Conservation (phyloP, 1,284 basidiomycete genomes). For the Ustilago xerochloae region DNA sequence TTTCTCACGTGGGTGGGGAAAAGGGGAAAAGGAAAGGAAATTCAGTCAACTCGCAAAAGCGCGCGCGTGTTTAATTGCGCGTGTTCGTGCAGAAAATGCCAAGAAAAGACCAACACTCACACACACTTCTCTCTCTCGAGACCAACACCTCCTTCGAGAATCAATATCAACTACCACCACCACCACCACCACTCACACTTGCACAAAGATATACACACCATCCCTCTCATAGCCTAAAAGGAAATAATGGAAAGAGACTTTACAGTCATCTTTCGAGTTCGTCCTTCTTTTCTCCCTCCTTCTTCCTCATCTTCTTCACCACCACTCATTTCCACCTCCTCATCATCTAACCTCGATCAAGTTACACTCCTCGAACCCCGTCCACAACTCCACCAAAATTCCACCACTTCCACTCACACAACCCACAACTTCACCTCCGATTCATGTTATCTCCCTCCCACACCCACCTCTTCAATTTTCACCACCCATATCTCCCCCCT, state of each 20-base stretch:
- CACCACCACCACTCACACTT: neutral
- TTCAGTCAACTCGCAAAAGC: neutral
- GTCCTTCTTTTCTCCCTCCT: conserved; percentile 9
- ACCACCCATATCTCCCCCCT: conserved; percentile 10
- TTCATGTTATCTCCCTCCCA: conserved; percentile 6
- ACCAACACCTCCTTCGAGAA: neutral
- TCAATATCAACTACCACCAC: neutral
- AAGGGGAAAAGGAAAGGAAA: neutral
- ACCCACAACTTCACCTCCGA: conserved; percentile 21
- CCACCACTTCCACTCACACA: neutral
- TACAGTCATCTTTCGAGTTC: conserved; percentile 35
- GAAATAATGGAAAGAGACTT: conserved; percentile 27
- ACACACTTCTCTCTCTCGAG: neutral
- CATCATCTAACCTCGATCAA: neutral
- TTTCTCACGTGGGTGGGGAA: neutral
- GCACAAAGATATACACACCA: neutral
- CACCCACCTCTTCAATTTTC: conserved; percentile 13
- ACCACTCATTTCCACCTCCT: no score
- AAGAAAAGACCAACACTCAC: neutral
- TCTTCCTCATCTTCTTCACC: no score
- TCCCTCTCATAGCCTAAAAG: neutral
- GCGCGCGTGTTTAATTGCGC: no score
- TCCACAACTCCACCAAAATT: neutral
- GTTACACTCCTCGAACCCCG: conserved; percentile 22
- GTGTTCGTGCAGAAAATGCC: no score